Conservation (phyloP, 257 asterid genomes). For the Solanum phureja region DNA sequence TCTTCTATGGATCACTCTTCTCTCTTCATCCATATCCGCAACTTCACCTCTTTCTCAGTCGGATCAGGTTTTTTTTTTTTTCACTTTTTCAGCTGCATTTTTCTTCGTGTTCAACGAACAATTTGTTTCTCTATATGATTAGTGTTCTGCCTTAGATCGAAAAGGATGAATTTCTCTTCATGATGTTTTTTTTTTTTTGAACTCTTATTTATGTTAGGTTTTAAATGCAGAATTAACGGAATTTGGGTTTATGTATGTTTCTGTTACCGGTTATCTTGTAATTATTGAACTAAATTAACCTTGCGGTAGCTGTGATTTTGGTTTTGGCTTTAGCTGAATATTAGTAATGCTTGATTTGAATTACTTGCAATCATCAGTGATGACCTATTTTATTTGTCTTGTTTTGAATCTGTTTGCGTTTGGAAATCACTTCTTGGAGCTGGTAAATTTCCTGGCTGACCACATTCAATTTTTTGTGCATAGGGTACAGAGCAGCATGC, state of each 20-base stretch:
- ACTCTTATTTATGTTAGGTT: not conserved
- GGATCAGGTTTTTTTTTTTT: not conserved
- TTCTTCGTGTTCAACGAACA: not conserved
- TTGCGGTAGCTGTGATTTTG: not conserved
- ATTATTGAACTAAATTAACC: not conserved
- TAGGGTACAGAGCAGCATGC: constrained; percentile 36
- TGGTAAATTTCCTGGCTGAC: not conserved
- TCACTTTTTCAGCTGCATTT: not conserved
- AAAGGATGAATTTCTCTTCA: not conserved
- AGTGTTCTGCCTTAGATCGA: not conserved
- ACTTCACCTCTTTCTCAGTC: not conserved
- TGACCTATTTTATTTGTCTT: not conserved
- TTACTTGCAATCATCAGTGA: not conserved
- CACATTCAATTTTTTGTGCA: constrained; percentile 2
- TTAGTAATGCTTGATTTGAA: not conserved
- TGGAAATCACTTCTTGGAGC: not conserved
- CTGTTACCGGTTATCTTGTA: not conserved
- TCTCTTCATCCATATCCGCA: constrained; percentile 1
- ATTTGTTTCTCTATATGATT: not conserved
- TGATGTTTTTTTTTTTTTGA: not conserved
- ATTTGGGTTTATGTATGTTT: not conserved
- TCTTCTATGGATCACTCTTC: not conserved
- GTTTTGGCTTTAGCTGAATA: not conserved
- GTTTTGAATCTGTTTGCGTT: not conserved
- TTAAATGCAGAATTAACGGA: not conserved